Evolutionary conservation across 2,329 filamentous ascomycete genomes (phyloP).

Genomic region (Claviceps monticola): DNA sequence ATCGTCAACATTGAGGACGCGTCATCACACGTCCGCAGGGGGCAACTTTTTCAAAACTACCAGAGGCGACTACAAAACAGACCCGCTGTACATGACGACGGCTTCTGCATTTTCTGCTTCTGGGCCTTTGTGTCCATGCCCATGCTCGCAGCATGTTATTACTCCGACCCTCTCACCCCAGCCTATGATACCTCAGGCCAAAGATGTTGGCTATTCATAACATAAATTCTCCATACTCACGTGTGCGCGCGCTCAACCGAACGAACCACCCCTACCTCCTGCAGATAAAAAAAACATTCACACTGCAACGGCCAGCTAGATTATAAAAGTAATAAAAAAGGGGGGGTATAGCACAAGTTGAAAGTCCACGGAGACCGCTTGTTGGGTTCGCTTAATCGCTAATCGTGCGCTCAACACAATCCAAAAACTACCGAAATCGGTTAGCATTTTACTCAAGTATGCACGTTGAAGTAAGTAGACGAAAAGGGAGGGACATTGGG

Average conservation of each 20-base stretch:
- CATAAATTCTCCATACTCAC: not conserved
- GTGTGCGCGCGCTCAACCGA: not conserved
- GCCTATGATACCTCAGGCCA: not conserved
- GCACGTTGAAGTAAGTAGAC: too few relatives aligned
- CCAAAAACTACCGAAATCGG: constrained; percentile 7
- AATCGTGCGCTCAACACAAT: constrained; percentile 11
- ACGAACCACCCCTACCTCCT: not conserved
- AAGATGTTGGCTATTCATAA: not conserved
- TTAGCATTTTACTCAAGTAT: not conserved
- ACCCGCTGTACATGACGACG: not conserved
- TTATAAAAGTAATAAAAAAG: not conserved
- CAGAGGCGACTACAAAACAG: not conserved
- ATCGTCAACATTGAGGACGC: too few relatives aligned
- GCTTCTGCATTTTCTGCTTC: not conserved
- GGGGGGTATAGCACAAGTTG: not conserved
- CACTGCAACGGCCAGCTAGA: not conserved
- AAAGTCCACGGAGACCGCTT: not conserved
- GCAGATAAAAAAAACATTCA: not conserved
- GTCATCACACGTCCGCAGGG: not conserved
- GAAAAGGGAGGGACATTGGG: not conserved
- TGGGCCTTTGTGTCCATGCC: not conserved
- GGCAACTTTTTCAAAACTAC: not conserved
- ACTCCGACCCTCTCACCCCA: not conserved
- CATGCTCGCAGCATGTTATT: not conserved
- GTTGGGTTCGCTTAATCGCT: not conserved